Evolutionary conservation across 2,329 filamentous ascomycete genomes (phyloP).

Genomic region (Monosporascus sp.): DNA sequence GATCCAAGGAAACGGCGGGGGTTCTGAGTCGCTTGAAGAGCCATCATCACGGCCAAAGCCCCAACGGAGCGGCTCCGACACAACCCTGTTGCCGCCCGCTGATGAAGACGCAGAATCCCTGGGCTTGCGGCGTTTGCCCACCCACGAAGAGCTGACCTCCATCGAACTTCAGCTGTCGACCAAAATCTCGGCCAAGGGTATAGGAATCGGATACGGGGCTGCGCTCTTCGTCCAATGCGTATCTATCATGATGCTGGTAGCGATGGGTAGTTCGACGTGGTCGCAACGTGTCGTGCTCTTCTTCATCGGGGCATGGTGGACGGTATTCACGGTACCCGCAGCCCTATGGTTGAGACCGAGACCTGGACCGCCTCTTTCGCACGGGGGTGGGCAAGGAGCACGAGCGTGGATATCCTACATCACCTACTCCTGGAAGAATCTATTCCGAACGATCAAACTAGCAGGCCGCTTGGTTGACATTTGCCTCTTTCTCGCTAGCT

Average conservation of each 20-base stretch:
- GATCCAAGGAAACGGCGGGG: conserved; percentile 23
- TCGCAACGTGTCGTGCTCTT: conserved; percentile 84
- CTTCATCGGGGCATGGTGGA: conserved; percentile 88
- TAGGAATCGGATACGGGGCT: conserved; percentile 89
- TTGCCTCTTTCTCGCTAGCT: conserved; percentile 74
- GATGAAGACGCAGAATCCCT: conserved; percentile 22
- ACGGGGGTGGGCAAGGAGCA: conserved; percentile 32
- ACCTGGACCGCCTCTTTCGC: conserved; percentile 74
- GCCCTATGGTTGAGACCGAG: conserved; percentile 83
- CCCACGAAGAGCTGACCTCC: conserved; percentile 49
- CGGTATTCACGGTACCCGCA: conserved; percentile 81
- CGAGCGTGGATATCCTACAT: conserved; percentile 66
- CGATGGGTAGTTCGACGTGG: conserved; percentile 72
- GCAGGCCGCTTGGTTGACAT: conserved; percentile 71
- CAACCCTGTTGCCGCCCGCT: conserved; percentile 40
- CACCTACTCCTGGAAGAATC: conserved; percentile 76
- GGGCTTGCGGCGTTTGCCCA: conserved; percentile 34
- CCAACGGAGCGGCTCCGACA: conserved; percentile 37
- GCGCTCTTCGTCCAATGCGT: conserved; percentile 79
- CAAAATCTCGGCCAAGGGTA: conserved; percentile 84
- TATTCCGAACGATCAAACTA: conserved; percentile 73
- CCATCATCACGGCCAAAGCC: conserved; percentile 25
- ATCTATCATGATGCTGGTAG: conserved; percentile 71
- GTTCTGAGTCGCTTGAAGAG: conserved; percentile 31
- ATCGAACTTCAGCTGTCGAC: conserved; percentile 77